Percentiles rank a stretch among this genome's conserved stretches.
Evolutionary conservation across 106 monocot species (phyloP).

Genomic region (Cymbidium sinense): DNA sequence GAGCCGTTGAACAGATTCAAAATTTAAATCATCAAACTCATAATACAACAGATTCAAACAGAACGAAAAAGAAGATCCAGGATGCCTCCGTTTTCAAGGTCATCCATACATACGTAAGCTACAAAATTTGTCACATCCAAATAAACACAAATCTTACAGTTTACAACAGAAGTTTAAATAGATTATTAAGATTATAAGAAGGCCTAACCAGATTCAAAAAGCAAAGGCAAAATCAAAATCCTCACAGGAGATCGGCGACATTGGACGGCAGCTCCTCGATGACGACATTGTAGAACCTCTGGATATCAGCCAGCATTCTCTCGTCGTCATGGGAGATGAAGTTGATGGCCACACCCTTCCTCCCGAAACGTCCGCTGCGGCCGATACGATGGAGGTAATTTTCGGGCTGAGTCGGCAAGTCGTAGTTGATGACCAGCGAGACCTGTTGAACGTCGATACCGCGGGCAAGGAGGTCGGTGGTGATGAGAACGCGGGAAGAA

Average conservation of each 20-base stretch:
- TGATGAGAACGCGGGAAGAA: constrained; percentile 31
- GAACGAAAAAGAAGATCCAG: not conserved
- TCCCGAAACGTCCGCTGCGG: constrained; percentile 17
- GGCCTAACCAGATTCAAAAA: constrained; percentile 1
- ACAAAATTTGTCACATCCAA: not conserved
- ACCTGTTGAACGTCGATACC: constrained; percentile 30
- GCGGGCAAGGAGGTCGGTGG: constrained; percentile 23
- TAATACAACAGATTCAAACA: not conserved
- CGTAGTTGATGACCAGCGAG: constrained; percentile 25
- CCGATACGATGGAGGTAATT: constrained; percentile 22
- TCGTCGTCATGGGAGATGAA: constrained; percentile 19
- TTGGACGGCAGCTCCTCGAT: constrained; percentile 16
- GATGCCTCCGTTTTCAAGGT: not conserved
- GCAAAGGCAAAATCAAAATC: not conserved
- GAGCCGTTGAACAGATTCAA: no score
- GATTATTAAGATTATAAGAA: not conserved
- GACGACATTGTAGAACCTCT: constrained; percentile 23
- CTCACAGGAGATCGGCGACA: constrained; percentile 15
- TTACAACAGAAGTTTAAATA: not conserved
- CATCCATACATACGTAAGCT: constrained; percentile 1
- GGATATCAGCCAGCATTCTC: constrained; percentile 28
- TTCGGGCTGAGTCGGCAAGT: constrained; percentile 25
- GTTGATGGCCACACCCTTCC: constrained; percentile 29
- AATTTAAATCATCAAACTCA: not conserved
- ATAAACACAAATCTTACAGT: not conserved